Evolutionary conservation across 2,329 filamentous ascomycete species (phyloP), one percentile per base, ranked within the genome.

Genomic region (Trichoderma hamatum): DNA sequence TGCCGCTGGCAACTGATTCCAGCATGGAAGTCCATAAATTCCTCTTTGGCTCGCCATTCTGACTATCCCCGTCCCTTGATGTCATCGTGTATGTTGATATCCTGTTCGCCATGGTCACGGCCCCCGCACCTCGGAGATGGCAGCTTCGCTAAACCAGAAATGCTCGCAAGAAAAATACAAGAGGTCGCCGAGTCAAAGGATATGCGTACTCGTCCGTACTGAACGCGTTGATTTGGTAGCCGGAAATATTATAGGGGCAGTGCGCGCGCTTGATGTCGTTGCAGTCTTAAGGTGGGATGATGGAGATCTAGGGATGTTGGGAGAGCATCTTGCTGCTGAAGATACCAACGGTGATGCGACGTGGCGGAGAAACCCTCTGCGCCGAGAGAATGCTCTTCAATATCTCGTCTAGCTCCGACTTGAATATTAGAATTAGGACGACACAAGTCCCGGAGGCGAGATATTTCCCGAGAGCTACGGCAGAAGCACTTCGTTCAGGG

Each of bases 11-110:
- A 74, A 96, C 94, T 65, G 89, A 90, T 80, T 96, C 93, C 73
- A 97, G 86, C 91, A 97, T 93, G 55, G 93, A 94, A 71, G 92
- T 94, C 95, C 95, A 97, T 80, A 97, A 90, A 78, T 97, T 93
- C 81, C 92, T 93, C 82, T 93, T 94, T 72, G 90, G 90, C 74
- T 92, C 90, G 80, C 84, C 86, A 82, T 88, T 86, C 72, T 85
- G 86, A 74, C 82, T 82, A 60, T 88, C 87, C 69, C 84, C 83
- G n/a, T 81, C 79, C 70, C 84, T 84, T 72, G 83, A 88, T 72
- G 81, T 85, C 74, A 81, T 82, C 71, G 86, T 89, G 81, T 86
- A 88, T 75, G 83, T 88, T 70, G 87, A 89, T 77, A 84, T 82
- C 74, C 86, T 83, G 76, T 88, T 87, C 71, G 82, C 82, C 84